phyloP scores from a whole-genome alignment of 2,329 filamentous ascomycete species.

The Camptophora hylomeconis region DNA sequence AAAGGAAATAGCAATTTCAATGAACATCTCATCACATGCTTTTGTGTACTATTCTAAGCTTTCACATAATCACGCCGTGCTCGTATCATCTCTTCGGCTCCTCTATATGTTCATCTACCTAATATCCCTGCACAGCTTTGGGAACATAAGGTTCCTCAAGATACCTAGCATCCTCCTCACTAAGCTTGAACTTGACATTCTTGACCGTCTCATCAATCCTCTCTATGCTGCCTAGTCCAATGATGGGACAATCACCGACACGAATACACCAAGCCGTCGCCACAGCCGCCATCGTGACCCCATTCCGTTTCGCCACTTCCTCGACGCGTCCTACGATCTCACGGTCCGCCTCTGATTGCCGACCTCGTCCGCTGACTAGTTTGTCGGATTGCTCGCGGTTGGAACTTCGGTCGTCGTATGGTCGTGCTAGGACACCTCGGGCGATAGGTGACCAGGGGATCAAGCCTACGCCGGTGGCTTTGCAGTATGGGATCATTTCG shows the following conservation, averaged over 20 bases:
- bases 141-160: constrained; percentile 50
- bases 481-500: constrained; percentile 41
- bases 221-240: constrained; percentile 44
- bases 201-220: constrained; percentile 47
- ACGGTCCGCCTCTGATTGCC: constrained; percentile 34
- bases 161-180: constrained; percentile 44
- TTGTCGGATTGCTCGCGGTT: constrained; percentile 27
- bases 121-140: constrained; percentile 21
- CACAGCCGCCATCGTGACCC: constrained; percentile 49
- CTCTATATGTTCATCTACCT: too few species aligned
- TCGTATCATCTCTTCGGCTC: not conserved
- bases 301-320: constrained; percentile 44
- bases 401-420: constrained; percentile 27
- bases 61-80: not conserved
- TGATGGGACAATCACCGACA: constrained; percentile 41
- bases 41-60: not conserved
- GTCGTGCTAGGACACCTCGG: constrained; percentile 18
- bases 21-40: not conserved
- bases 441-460: constrained; percentile 24
- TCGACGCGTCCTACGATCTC: constrained; percentile 42
- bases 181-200: constrained; percentile 33
- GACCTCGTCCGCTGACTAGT: constrained; percentile 29
- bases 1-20: too few species aligned
- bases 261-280: constrained; percentile 49
- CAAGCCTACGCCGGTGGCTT: constrained; percentile 34